Base-by-base conservation (phyloP, 306 rosid species). In the Biancaea sappan region DNA sequence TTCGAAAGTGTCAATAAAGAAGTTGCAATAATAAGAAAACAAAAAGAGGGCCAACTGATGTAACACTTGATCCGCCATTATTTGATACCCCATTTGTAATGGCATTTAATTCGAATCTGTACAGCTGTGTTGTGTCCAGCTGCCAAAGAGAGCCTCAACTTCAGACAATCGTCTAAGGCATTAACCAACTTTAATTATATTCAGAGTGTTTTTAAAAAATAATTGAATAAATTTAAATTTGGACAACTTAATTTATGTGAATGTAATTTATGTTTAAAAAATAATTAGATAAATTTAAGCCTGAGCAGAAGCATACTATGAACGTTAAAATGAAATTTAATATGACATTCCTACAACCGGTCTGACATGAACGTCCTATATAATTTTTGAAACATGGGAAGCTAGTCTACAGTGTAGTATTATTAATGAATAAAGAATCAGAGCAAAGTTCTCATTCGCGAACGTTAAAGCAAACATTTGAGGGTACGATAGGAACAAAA, bases 121-220 rank as follows among this genome's bases (percentile, higher is more conserved):
- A n/a, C n/a, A 22, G 43, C 70, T 69, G 29, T 75, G 57, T 24
- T 50, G 4, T 69, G 57, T 53, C 70, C 67, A 72, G 12, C 24
- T 53, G 57, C 50, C 60, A 60, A 68, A 66, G 29, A 66, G 64
- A 73, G 71, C 22, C n/a, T 74, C 35, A 50, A 63, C 75, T 22
- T 31, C 19, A 64, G 83, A 73, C 83, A 79, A 71, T 57, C 47
- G 57, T 69, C 69, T 35, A 18, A 80, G 78, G 77, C 79, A 56
- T 8, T 51, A 4, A 50, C 29, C 35, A 14, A 35, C 25, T 40
- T 47, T 15, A 29, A 24, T 1, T 41, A 3, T 26, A 63, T 63
- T 72, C 35, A 46, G 3, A n/a, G n/a, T n/a, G n/a, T n/a, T n/a
- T n/a, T n/a, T n/a, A n/a, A n/a, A n/a, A n/a, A n/a, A n/a, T n/a